Percentiles rank a stretch among this genome's conserved stretches.
These are phyloP conservation scores for Globisporangium polare DNA, from an alignment of 352 stramenopile genomes.

Conservation along the genomic window DNA sequence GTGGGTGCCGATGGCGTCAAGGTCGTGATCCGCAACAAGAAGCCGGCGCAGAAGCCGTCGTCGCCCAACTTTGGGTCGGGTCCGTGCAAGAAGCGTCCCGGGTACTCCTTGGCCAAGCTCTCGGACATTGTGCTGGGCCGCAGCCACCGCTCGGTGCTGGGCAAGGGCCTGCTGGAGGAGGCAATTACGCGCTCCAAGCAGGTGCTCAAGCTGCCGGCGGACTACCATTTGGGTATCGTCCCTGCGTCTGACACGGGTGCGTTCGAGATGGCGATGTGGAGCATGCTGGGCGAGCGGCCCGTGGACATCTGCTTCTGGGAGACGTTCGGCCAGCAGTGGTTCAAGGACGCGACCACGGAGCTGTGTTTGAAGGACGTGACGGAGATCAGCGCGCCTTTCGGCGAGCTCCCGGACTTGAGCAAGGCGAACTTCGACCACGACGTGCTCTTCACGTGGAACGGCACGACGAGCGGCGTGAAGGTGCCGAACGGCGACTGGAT, in stretches of 20 bases:
- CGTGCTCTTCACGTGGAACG: slow-evolving; percentile 99
- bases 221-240: slow-evolving; percentile 97
- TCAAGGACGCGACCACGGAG: slow-evolving; percentile 93
- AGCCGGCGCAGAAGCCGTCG: slow-evolving; percentile 67
- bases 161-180: slow-evolving; percentile 94
- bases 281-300: slow-evolving; percentile 92
- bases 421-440: slow-evolving; percentile 95
- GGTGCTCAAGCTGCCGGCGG: slow-evolving; percentile 92
- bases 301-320: slow-evolving; percentile 97
- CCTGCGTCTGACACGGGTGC: slow-evolving; percentile 97
- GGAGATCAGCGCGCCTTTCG: slow-evolving; percentile 95
- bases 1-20: slow-evolving; percentile 23
- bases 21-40: slow-evolving; percentile 56
- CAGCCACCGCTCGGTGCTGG: slow-evolving; percentile 96
- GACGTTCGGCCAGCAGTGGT: slow-evolving; percentile 97
- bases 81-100: slow-evolving; percentile 98
- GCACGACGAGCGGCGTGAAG: slow-evolving; percentile 96
- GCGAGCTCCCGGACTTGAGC: slow-evolving; percentile 93
- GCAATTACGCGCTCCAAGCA: slow-evolving; percentile 95
- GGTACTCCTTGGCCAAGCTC: slow-evolving; percentile 90
- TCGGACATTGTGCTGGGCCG: slow-evolving; percentile 89
- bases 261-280: slow-evolving; percentile 99
- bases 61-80: slow-evolving; percentile 97
- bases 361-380: slow-evolving; percentile 93
- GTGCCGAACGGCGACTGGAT: slow-evolving; percentile 97